Evolutionary conservation across 768 basidiomycete genomes (phyloP).

Genomic region (Tulasnella sp.): DNA sequence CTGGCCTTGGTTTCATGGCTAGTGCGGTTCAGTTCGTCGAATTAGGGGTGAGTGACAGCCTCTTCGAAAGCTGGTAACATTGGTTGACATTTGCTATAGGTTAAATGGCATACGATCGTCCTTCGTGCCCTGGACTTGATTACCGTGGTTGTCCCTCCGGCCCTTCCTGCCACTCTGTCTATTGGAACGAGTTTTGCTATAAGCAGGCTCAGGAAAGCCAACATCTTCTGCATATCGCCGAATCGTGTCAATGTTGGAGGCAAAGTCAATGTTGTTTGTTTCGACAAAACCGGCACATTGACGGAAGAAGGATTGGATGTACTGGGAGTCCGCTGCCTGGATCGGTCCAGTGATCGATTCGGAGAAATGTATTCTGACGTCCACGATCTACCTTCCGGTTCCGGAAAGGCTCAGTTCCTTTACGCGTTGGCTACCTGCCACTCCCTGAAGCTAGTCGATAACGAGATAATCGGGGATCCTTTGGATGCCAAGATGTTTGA

Average conservation of each 20-base stretch:
- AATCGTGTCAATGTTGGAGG: conserved; percentile 92
- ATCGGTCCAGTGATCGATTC: conserved; percentile 67
- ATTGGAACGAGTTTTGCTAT: conserved; percentile 97
- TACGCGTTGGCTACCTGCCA: conserved; percentile 96
- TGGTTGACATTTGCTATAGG: conserved; percentile 37
- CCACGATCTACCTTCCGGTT: conserved; percentile 67
- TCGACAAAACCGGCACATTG: conserved; percentile 97
- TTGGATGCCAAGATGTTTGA: conserved; percentile 97
- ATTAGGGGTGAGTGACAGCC: conserved; percentile 57
- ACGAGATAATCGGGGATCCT: conserved; percentile 87
- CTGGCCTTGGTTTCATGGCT: conserved; percentile 80
- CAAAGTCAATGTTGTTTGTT: conserved; percentile 94
- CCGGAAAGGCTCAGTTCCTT: conserved; percentile 68
- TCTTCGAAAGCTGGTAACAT: background rate
- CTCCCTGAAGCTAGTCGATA: conserved; percentile 83
- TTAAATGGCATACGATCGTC: conserved; percentile 83
- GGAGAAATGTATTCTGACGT: conserved; percentile 85
- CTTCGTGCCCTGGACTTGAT: conserved; percentile 90
- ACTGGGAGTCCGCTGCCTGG: conserved; percentile 81
- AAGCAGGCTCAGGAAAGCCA: conserved; percentile 70
- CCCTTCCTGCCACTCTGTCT: conserved; percentile 91
- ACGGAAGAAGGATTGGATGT: conserved; percentile 98
- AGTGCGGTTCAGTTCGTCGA: conserved; percentile 87
- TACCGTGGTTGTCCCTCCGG: conserved; percentile 96
- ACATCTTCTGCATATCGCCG: conserved; percentile 95